Percentiles rank a stretch among this genome's conserved stretches.
phyloP scores from a whole-genome alignment of 148 eudicot species.

The Rhododendron henanense region DNA sequence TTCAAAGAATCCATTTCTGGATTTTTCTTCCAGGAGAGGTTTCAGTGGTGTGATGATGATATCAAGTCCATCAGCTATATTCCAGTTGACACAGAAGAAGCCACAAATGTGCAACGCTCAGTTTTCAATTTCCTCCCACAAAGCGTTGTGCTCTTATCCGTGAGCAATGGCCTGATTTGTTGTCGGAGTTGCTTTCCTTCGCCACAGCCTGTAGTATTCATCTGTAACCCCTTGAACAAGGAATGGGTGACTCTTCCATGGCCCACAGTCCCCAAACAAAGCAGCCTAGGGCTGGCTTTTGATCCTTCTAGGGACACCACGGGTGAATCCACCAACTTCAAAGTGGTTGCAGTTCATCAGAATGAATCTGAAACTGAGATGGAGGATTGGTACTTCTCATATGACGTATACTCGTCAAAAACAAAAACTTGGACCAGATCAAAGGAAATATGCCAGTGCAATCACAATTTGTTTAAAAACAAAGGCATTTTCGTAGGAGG shows the following conservation, averaged over 20 bases:
- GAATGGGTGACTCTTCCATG: constrained; percentile 29
- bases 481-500: constrained; percentile 27
- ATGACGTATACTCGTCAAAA: constrained; percentile 30
- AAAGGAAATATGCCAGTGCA: constrained; percentile 23
- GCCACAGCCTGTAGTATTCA: constrained; percentile 17
- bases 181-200: constrained; percentile 38
- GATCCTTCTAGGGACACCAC: constrained; percentile 26
- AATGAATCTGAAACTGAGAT: not conserved
- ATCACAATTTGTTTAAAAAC: constrained; percentile 21
- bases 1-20: constrained; percentile 28
- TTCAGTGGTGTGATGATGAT: constrained; percentile 26
- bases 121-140: constrained; percentile 41
- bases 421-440: constrained; percentile 29
- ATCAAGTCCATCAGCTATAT: constrained; percentile 26
- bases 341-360: constrained; percentile 23
- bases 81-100: constrained; percentile 6
- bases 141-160: constrained; percentile 24
- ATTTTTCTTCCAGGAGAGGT: constrained; percentile 40
- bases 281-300: constrained; percentile 34
- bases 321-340: constrained; percentile 25
- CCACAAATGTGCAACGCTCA: not conserved
- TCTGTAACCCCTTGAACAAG: constrained; percentile 45
- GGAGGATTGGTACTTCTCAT: constrained; percentile 19
- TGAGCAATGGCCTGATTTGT: constrained; percentile 39
- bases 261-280: constrained; percentile 10